phyloP scores from a whole-genome alignment of 2,329 filamentous ascomycete genomes.

The Trichoderma brevicompactum region DNA sequence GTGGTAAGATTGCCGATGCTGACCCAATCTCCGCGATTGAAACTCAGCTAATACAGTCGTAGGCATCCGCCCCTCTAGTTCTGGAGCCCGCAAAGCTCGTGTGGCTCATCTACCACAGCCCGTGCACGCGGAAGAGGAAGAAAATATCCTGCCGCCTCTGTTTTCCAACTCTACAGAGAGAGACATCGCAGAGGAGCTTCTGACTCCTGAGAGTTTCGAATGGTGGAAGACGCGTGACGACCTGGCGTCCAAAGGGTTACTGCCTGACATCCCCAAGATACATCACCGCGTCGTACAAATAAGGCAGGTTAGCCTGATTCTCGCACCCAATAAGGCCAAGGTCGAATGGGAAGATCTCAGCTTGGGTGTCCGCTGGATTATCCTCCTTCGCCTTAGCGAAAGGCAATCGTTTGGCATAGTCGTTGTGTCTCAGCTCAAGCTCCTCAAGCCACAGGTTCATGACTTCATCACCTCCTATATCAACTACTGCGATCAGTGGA shows the following conservation, averaged over 20 bases:
- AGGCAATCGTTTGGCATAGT: neutral
- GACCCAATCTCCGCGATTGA: neutral
- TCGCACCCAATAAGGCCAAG: neutral
- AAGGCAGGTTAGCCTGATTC: neutral
- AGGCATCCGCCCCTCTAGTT: neutral
- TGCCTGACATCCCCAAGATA: neutral
- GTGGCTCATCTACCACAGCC: constrained; percentile 19
- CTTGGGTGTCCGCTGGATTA: constrained; percentile 13
- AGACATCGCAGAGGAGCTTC: constrained; percentile 7
- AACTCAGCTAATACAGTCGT: neutral
- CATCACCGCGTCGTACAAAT: neutral
- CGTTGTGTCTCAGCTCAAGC: neutral
- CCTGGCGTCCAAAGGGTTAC: neutral
- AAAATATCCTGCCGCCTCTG: neutral
- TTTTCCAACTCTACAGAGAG: neutral
- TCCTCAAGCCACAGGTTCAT: constrained; percentile 4
- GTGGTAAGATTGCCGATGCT: neutral
- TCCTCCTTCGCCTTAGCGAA: constrained; percentile 8
- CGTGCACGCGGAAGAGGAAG: no score
- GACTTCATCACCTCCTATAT: constrained; percentile 13
- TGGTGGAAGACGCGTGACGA: neutral
- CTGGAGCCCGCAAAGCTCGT: neutral
- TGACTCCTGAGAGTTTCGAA: neutral
- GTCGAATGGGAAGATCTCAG: constrained; percentile 14
- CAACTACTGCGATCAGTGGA: constrained; percentile 15